A percentile compares a stretch with the other conserved stretches of the same genome.
Evolutionary conservation across 2,329 filamentous ascomycete genomes (phyloP).

Genomic region (Albophoma yamanashiensis): DNA sequence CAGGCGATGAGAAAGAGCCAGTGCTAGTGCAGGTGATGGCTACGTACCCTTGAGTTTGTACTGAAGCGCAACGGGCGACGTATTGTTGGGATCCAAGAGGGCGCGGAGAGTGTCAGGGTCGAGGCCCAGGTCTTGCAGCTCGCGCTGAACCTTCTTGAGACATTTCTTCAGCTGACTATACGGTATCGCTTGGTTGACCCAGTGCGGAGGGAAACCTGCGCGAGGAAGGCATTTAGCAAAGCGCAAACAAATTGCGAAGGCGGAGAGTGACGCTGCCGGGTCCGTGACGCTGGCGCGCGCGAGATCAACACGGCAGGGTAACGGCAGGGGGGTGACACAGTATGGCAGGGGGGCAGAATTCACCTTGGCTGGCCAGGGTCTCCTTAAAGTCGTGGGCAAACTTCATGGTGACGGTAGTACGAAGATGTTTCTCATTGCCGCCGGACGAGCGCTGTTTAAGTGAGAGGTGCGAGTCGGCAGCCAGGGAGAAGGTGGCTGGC

Average conservation of each 20-base stretch:
- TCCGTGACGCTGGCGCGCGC: background rate
- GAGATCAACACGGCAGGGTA: background rate
- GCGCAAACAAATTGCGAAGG: background rate
- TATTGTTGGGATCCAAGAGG: slow-evolving; percentile 43
- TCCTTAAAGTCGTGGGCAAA: slow-evolving; percentile 72
- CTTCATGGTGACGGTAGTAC: slow-evolving; percentile 51
- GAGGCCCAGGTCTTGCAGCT: slow-evolving; percentile 61
- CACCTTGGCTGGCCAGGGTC: slow-evolving; percentile 52
- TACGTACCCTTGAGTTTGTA: slow-evolving; percentile 43
- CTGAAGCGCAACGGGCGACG: slow-evolving; percentile 34
- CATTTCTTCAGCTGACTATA: slow-evolving; percentile 83
- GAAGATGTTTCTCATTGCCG: background rate
- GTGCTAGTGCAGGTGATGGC: background rate
- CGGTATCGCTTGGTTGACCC: slow-evolving; percentile 66
- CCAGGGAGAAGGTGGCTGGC: background rate
- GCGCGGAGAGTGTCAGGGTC: slow-evolving; percentile 59
- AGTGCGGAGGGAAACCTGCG: slow-evolving; percentile 59
- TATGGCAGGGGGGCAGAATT: slow-evolving; percentile 1
- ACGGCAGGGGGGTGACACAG: background rate
- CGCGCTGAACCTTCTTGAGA: slow-evolving; percentile 66
- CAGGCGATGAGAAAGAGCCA: background rate
- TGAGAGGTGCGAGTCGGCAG: background rate
- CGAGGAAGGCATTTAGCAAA: background rate
- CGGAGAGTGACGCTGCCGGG: background rate
- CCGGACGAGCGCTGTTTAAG: background rate